Evolutionary conservation across 2,329 filamentous ascomycete genomes (phyloP), one percentile per base, ranked within the genome.

Genomic region (Sporothrix inflata): DNA sequence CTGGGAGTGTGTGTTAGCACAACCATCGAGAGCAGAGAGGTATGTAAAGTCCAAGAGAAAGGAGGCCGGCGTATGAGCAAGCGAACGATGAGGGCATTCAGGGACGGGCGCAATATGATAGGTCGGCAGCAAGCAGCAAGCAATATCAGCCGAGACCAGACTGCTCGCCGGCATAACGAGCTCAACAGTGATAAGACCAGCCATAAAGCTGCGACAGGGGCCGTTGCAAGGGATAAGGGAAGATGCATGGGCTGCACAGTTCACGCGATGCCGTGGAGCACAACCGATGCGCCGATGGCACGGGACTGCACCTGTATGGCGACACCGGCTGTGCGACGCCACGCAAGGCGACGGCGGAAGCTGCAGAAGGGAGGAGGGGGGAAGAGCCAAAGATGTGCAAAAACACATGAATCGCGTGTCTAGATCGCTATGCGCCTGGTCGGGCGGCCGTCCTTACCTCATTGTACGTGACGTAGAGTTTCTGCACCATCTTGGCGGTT

Each of bases 401-500:
- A 19, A 1, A 16, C n/a, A 19, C 42, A 45, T 14, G 6, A 3
- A 11, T 40, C 34, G 5, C 8, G 19, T n/a, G 3, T 11, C 42
- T 4, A 11, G n/a, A 19, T 42, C 14, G 38, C 16, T 47, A n/a
- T 65, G 61, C 40, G 34, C 57, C 2, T 9, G 57, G 38, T 34
- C 27, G 53, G 19, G 30, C 24, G 12, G 45, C 47, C 8, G 9
- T 53, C 19, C 89, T 82, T 85, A 94, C 93, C 89, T 96, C 90
- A 82, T 97, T 97, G 84, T 97, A 97, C 77, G 93, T 96, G 80
- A 96, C 90, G 85, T 95, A 97, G 81, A 94, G 83, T 82, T 97
- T 97, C 83, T 95, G 87, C 76, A 92, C 88, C 92, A 94, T 94
- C 74, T 85, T 91, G 83, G 78, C 74, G 74, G 74, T 63, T 69